phyloP scores from a whole-genome alignment of 768 basidiomycete genomes.

The Psilocybe tampanensis region DNA sequence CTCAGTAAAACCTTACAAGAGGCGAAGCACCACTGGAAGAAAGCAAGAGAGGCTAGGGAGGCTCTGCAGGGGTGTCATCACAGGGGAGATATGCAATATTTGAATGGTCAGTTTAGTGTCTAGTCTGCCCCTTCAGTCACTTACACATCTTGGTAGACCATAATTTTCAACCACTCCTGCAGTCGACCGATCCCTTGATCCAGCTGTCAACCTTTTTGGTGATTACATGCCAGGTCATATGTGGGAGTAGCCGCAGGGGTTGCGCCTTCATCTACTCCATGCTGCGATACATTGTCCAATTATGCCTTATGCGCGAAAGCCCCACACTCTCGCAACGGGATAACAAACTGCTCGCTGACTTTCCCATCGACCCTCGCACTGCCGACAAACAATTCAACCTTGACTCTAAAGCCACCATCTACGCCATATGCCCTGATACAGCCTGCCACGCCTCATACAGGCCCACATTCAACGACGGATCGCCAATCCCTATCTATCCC shows the following conservation, averaged over 20 bases:
- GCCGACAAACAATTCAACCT: constrained; percentile 7
- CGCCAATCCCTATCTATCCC: constrained; percentile 10
- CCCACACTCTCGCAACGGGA: constrained; percentile 9
- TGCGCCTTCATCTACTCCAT: constrained; percentile 13
- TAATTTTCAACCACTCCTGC: not conserved
- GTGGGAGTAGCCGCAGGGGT: constrained; percentile 10
- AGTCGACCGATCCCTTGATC: constrained; percentile 7
- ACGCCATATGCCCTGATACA: constrained; percentile 12
- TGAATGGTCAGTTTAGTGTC: not conserved
- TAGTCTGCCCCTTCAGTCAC: not conserved
- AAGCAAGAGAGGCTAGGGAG: not conserved
- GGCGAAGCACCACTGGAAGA: not conserved
- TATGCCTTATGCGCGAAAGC: constrained; percentile 8
- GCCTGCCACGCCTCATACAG: constrained; percentile 8
- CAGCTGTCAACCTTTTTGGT: constrained; percentile 11
- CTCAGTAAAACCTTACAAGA: not conserved
- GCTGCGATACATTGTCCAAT: constrained; percentile 15
- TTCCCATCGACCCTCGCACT: constrained; percentile 9
- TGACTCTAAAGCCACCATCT: constrained; percentile 1
- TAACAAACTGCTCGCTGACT: constrained; percentile 9
- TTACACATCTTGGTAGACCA: constrained; percentile 8
- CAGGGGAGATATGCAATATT: not conserved
- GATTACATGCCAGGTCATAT: constrained; percentile 12
- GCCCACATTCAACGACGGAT: not conserved
- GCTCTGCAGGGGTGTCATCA: not conserved